Evolutionary conservation across 768 basidiomycete genomes (phyloP).

Genomic region (Serpula lacrymans): DNA sequence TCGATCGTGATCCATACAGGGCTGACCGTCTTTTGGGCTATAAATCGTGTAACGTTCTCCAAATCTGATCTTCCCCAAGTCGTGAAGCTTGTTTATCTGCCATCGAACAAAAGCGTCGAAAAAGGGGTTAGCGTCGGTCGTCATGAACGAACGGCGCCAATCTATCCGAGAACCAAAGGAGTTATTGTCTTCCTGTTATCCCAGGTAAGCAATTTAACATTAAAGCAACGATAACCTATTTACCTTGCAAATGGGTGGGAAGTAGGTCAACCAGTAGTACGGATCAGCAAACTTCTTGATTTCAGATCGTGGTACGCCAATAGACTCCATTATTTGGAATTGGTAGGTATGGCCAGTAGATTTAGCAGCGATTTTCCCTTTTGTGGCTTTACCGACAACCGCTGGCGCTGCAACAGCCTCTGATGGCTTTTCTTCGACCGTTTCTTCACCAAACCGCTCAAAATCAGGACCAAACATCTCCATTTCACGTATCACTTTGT

Average conservation of each 20-base stretch:
- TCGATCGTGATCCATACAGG: constrained; percentile 99
- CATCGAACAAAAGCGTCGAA: constrained; percentile 97
- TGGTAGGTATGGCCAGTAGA: constrained; percentile 93
- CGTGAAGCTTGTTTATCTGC: constrained; percentile 93
- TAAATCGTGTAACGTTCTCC: constrained; percentile 98
- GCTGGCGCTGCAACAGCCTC: constrained; percentile 38
- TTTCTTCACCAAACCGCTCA: constrained; percentile 46
- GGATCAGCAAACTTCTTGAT: constrained; percentile 98
- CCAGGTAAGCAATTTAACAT: not conserved
- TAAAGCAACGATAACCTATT: constrained; percentile 19
- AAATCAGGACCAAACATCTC: constrained; percentile 93
- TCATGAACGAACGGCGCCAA: constrained; percentile 94
- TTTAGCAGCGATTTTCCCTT: constrained; percentile 92
- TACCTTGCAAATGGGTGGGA: constrained; percentile 92
- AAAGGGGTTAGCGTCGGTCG: constrained; percentile 94
- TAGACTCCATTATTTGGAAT: constrained; percentile 98
- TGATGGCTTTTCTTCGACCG: constrained; percentile 43
- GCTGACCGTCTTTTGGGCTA: constrained; percentile 97
- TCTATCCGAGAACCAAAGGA: constrained; percentile 93
- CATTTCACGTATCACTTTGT: constrained; percentile 97
- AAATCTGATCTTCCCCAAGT: constrained; percentile 91
- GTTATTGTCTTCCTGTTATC: constrained; percentile 62
- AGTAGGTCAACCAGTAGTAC: constrained; percentile 88
- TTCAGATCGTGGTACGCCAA: constrained; percentile 81
- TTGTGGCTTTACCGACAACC: constrained; percentile 81